Evolutionary conservation across 2,329 filamentous ascomycete genomes (phyloP).

Genomic region (Trichophyton verrucosum): DNA sequence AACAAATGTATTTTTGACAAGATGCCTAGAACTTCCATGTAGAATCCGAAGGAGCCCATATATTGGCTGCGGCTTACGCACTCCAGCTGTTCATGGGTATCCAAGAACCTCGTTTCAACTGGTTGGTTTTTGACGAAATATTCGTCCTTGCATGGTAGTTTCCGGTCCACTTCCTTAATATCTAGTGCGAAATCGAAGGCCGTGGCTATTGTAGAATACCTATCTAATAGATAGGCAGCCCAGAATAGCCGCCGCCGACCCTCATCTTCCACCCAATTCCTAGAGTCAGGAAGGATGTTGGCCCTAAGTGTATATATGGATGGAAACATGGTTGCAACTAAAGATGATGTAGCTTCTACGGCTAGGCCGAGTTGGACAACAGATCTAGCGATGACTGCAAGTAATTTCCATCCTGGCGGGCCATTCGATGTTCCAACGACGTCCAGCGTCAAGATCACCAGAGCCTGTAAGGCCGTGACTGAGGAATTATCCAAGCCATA

Average conservation of each 20-base stretch:
- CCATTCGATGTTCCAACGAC: constrained; percentile 79
- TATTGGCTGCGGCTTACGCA: constrained; percentile 64
- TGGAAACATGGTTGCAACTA: constrained; percentile 63
- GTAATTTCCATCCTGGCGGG: constrained; percentile 81
- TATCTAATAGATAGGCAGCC: constrained; percentile 85
- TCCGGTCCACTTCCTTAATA: constrained; percentile 79
- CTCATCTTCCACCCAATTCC: constrained; percentile 82
- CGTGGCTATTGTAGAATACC: constrained; percentile 81
- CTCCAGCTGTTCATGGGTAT: constrained; percentile 43
- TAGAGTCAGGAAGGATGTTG: constrained; percentile 70
- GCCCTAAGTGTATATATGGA: constrained; percentile 84
- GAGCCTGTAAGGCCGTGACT: constrained; percentile 72
- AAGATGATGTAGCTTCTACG: constrained; percentile 67
- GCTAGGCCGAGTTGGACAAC: constrained; percentile 79
- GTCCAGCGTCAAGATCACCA: constrained; percentile 77
- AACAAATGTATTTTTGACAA: constrained; percentile 80
- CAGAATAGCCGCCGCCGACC: constrained; percentile 74
- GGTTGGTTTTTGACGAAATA: constrained; percentile 71
- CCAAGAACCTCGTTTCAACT: constrained; percentile 75
- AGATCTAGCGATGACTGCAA: constrained; percentile 76
- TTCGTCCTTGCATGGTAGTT: constrained; percentile 75
- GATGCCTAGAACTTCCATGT: constrained; percentile 79
- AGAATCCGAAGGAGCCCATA: constrained; percentile 76
- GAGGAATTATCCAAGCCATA: constrained; percentile 85
- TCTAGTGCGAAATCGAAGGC: constrained; percentile 85